phyloP scores from a whole-genome alignment of 805 yeast species.

The Monosporozyma aquatica region DNA sequence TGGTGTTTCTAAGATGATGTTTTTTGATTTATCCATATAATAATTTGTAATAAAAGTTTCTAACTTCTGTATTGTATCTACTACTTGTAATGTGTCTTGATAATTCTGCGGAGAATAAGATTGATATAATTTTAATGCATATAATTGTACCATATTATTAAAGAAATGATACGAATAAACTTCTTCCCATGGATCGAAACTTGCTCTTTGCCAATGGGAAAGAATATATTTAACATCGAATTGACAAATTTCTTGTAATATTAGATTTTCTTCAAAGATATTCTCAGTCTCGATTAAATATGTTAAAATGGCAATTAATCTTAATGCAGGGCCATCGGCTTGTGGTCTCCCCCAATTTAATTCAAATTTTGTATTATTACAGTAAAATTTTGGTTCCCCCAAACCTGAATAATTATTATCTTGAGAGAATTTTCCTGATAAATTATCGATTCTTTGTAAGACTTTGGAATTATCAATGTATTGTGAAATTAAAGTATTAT shows the following conservation, averaged over 20 bases:
- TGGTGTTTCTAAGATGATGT: constrained; percentile 68
- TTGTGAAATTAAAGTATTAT: constrained; percentile 14
- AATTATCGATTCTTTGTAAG: constrained; percentile 60
- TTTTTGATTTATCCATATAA: constrained; percentile 32
- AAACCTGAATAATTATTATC: constrained; percentile 42
- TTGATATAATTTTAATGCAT: constrained; percentile 47
- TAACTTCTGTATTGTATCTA: not conserved
- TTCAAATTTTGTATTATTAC: constrained; percentile 53
- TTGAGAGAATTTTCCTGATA: constrained; percentile 47
- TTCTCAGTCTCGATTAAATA: constrained; percentile 40
- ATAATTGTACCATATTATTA: constrained; percentile 65
- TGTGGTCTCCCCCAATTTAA: constrained; percentile 92
- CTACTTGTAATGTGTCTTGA: not conserved
- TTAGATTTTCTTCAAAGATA: constrained; percentile 12
- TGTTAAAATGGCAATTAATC: constrained; percentile 55
- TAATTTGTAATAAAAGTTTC: constrained; percentile 16
- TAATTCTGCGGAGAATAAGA: not conserved
- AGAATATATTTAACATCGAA: constrained; percentile 60
- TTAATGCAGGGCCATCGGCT: constrained; percentile 85
- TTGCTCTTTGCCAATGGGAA: constrained; percentile 49
- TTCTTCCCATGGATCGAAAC: constrained; percentile 96
- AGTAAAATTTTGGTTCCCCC: constrained; percentile 85
- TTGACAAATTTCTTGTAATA: constrained; percentile 35
- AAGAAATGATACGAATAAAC: constrained; percentile 66
- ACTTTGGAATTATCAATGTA: constrained; percentile 51